Conservation (phyloP, 805 yeast genomes). For the Sungouiella blattae region DNA sequence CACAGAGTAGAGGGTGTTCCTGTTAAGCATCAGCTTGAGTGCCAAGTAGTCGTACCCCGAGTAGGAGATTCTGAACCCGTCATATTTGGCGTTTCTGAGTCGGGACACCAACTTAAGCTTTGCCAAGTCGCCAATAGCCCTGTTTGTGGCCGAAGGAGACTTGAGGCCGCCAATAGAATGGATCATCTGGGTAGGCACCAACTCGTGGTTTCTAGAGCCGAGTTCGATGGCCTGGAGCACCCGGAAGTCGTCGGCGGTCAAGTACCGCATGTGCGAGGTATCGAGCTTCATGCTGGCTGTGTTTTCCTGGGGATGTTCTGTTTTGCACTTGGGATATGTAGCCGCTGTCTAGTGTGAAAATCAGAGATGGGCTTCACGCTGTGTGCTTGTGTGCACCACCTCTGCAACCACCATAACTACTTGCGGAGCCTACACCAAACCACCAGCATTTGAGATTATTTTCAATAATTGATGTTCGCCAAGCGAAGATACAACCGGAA, state of each 20-base stretch:
- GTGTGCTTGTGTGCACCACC: too few relatives aligned
- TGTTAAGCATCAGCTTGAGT: slow-evolving; percentile 73
- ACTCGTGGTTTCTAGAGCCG: slow-evolving; percentile 90
- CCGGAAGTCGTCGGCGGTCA: slow-evolving; percentile 85
- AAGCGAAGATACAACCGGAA: slow-evolving; percentile 10
- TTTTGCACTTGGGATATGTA: too few relatives aligned
- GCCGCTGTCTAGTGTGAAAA: too few relatives aligned
- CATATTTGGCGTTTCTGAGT: slow-evolving; percentile 88
- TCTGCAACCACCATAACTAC: too few relatives aligned
- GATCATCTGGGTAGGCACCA: slow-evolving; percentile 86
- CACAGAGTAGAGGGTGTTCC: slow-evolving; percentile 69
- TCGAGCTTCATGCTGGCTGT: slow-evolving; percentile 85
- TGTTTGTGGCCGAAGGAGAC: slow-evolving; percentile 70
- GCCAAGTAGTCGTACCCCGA: slow-evolving; percentile 93
- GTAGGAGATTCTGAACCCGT: slow-evolving; percentile 87
- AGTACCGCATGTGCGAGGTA: slow-evolving; percentile 88
- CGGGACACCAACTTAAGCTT: slow-evolving; percentile 75
- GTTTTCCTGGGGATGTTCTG: too few relatives aligned
- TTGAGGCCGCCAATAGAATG: slow-evolving; percentile 75
- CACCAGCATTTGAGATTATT: too few relatives aligned
- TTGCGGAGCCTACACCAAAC: too few relatives aligned
- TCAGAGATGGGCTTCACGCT: too few relatives aligned
- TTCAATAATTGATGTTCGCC: slow-evolving; percentile 14
- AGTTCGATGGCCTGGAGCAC: slow-evolving; percentile 85
- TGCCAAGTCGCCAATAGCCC: slow-evolving; percentile 81